Percentiles rank a stretch among this genome's conserved stretches.
phyloP scores from a whole-genome alignment of 768 basidiomycete genomes.

The Lentinula sp. region DNA sequence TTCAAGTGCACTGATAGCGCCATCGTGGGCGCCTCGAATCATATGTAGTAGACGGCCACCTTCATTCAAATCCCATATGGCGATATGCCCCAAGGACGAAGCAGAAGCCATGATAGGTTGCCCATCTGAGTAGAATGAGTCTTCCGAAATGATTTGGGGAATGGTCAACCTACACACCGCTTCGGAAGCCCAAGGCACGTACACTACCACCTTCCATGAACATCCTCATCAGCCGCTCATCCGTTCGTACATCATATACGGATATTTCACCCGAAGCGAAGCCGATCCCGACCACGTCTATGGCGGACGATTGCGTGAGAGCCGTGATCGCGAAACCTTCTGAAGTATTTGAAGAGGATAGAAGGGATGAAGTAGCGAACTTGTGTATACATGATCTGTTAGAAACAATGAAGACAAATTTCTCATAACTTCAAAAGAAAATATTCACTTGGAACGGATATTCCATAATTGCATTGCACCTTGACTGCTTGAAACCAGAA shows the following conservation, averaged over 20 bases:
- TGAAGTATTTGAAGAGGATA: conserved; percentile 26
- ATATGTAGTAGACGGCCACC: conserved; percentile 81
- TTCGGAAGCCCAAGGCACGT: conserved; percentile 76
- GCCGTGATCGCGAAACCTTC: conserved; percentile 57
- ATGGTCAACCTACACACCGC: conserved; percentile 44
- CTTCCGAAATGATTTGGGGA: background rate
- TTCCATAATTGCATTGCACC: conserved; percentile 94
- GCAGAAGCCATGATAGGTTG: conserved; percentile 85
- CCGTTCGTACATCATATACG: conserved; percentile 85
- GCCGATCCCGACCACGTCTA: conserved; percentile 94
- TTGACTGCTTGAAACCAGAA: conserved; percentile 76
- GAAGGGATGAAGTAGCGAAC: conserved; percentile 53
- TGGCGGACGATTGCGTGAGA: conserved; percentile 86
- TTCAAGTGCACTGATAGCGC: conserved; percentile 72
- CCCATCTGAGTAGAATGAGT: conserved; percentile 47
- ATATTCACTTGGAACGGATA: conserved; percentile 66
- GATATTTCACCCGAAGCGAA: conserved; percentile 83
- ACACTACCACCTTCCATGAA: conserved; percentile 86
- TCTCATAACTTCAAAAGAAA: background rate
- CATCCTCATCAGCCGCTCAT: conserved; percentile 84
- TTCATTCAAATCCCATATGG: conserved; percentile 87
- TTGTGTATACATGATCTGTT: conserved; percentile 77
- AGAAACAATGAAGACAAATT: background rate
- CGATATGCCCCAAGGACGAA: conserved; percentile 82
- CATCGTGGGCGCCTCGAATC: conserved; percentile 85